A percentile compares a stretch with the other conserved stretches of the same genome.
phyloP scores from a whole-genome alignment of 148 eudicot genomes.

The Camellia granthamiana region DNA sequence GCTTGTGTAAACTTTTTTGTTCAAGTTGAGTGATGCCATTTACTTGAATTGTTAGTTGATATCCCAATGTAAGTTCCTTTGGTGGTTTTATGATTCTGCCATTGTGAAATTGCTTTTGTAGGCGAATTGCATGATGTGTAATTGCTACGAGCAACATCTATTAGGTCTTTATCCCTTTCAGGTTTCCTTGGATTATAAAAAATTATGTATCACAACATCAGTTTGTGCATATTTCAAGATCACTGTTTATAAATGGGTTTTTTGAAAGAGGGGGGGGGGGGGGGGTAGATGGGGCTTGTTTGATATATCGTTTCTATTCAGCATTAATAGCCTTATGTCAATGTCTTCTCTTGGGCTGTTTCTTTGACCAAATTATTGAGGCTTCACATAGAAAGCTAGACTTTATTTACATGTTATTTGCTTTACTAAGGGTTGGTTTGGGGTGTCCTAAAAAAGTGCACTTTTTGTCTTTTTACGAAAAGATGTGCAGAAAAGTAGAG shows the following conservation, averaged over 20 bases:
- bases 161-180: not conserved
- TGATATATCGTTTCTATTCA: not conserved
- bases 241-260: too few relatives aligned
- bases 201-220: not conserved
- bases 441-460: too few relatives aligned
- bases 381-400: not conserved
- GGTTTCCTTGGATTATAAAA: not conserved
- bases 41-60: not conserved
- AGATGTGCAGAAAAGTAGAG: too few relatives aligned
- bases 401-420: not conserved
- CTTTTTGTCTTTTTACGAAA: too few relatives aligned
- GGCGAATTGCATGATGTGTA: not conserved
- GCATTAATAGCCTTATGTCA: not conserved
- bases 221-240: not conserved
- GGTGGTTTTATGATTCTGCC: not conserved
- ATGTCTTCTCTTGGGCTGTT: not conserved
- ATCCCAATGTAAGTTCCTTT: not conserved
- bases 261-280: too few relatives aligned
- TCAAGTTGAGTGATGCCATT: not conserved
- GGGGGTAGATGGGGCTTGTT: too few relatives aligned
- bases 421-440: too few relatives aligned
- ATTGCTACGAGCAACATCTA: not conserved
- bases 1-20: conserved; percentile 5
- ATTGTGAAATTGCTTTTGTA: not conserved
- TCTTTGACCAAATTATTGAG: not conserved